phyloP scores from a whole-genome alignment of 73 alveolate genomes.

The Blepharisma japonicum region DNA sequence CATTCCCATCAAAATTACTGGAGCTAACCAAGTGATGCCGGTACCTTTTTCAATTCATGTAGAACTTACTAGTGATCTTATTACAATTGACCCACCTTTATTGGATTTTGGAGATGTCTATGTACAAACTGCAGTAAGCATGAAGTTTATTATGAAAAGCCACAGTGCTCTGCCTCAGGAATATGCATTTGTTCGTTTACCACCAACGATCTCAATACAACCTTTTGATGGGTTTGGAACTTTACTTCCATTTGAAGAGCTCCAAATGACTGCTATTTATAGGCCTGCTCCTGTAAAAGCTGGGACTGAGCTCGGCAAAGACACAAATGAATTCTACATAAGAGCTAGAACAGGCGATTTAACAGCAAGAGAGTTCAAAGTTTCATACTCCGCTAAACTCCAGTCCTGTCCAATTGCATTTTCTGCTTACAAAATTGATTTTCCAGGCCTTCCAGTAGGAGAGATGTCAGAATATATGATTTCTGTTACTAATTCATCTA shows the following conservation, averaged over 20 bases:
- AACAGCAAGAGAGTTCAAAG: constrained; percentile 77
- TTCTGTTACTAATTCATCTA: constrained; percentile 57
- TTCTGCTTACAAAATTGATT: constrained; percentile 62
- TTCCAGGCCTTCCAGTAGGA: constrained; percentile 70
- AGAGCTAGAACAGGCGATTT: constrained; percentile 74
- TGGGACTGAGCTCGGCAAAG: constrained; percentile 60
- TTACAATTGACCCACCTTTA: constrained; percentile 69
- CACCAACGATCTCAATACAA: constrained; percentile 82
- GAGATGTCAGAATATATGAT: constrained; percentile 65
- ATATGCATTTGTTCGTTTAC: constrained; percentile 86
- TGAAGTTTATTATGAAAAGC: constrained; percentile 76
- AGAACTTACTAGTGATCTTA: constrained; percentile 61
- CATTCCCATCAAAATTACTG: constrained; percentile 79
- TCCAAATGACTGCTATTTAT: constrained; percentile 66
- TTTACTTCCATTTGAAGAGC: constrained; percentile 79
- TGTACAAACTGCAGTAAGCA: constrained; percentile 80
- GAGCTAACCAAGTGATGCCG: constrained; percentile 86
- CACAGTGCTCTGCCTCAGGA: constrained; percentile 84
- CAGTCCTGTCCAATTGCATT: constrained; percentile 67
- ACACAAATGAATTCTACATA: constrained; percentile 59
- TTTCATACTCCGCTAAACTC: constrained; percentile 68
- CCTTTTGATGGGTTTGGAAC: constrained; percentile 86
- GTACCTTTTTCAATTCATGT: constrained; percentile 65
- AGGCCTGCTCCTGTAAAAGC: constrained; percentile 60
- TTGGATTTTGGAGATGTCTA: constrained; percentile 79